Percentiles rank a stretch among this genome's conserved stretches.
Evolutionary conservation across 2,329 filamentous ascomycete species (phyloP).

Genomic region (Ceratocystiopsis brevicomis): DNA sequence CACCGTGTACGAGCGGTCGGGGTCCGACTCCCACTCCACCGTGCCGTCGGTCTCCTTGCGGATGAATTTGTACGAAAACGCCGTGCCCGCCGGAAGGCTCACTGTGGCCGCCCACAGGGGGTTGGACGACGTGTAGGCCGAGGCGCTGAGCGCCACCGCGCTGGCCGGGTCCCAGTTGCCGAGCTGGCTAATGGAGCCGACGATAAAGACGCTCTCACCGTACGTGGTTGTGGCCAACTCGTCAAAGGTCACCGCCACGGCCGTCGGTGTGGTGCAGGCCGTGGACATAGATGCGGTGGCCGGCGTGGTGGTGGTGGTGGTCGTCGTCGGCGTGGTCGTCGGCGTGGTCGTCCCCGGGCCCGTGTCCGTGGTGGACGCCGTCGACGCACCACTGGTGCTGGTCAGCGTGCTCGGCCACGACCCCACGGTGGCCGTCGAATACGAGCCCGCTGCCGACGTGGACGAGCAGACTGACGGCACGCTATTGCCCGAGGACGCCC

Average conservation of each 20-base stretch:
- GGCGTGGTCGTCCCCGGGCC: slow-evolving; percentile 25
- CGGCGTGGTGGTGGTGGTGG: slow-evolving; percentile 21
- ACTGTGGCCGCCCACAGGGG: slow-evolving; percentile 43
- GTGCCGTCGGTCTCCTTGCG: slow-evolving; percentile 33
- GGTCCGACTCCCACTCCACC: slow-evolving; percentile 45
- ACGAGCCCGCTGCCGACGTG: slow-evolving; percentile 29
- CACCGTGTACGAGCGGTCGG: slow-evolving; percentile 24
- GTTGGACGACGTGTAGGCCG: slow-evolving; percentile 37
- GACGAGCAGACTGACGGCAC: slow-evolving; percentile 30
- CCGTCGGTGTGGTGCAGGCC: slow-evolving; percentile 27
- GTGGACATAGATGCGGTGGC: slow-evolving; percentile 12
- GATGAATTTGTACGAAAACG: slow-evolving; percentile 50
- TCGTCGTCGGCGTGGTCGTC: slow-evolving; percentile 26
- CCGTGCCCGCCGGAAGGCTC: slow-evolving; percentile 32
- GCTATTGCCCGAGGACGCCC: slow-evolving; percentile 15
- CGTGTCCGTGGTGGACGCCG: neutral
- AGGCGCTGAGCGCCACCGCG: slow-evolving; percentile 37
- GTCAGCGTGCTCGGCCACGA: slow-evolving; percentile 12
- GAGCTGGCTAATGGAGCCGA: slow-evolving; percentile 38
- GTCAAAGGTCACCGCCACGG: slow-evolving; percentile 36
- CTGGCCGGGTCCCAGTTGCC: slow-evolving; percentile 40
- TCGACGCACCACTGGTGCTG: neutral
- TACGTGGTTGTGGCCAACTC: slow-evolving; percentile 34
- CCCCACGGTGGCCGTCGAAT: slow-evolving; percentile 20
- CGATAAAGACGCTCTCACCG: slow-evolving; percentile 47